Base-by-base conservation (phyloP, 148 eudicot species). In the Hydrangea macrophylla region DNA sequence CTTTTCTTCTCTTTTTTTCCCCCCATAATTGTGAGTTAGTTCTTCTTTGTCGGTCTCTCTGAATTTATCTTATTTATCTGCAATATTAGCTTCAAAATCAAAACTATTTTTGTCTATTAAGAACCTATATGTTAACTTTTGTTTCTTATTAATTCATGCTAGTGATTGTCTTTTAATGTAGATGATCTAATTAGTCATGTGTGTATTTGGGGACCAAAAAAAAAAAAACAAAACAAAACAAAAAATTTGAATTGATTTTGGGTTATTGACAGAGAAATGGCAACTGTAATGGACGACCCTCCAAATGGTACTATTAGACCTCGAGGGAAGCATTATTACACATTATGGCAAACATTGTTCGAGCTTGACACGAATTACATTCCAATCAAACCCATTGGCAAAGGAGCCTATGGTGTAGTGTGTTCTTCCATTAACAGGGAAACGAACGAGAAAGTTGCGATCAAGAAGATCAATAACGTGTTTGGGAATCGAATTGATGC, bases 381-480 rank as follows among this genome's bases (percentile, higher is more conserved):
- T 6, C 83, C 85, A 0, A 74, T 79, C 6, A 54, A 72, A 24
- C 77, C 71, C 3, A 36, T 84, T 23, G 88, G 88, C n/a, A 76
- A 55, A n/a, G 88, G 85, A 1, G 51, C 84, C 0, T 83, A 80
- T 33, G 87, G 84, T 2, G 74, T 74, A 9, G 83, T 84, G 13
- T 84, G 88, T 22, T 74, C 80, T 0, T 74, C 78, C 12, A 36
- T 74, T n/a, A 70, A 84, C 55, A 71, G 64, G 24, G 75, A 74
- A 35, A 84, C 83, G 0, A 71, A 72, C 0, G 78, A 84, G 65
- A 68, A 63, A 59, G 88, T 84, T 20, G 85, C 83, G 0, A 84
- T 84, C 5, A 84, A 84, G 70, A 84, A 77, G 83, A 81, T 81
- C 1, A 70, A 24, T 6, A 58, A 81, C 33, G 83, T 77, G 40